A percentile compares a stretch with the other conserved stretches of the same genome.
Conservation (phyloP, 2,329 filamentous ascomycete species). For the Claviceps digitariae region DNA sequence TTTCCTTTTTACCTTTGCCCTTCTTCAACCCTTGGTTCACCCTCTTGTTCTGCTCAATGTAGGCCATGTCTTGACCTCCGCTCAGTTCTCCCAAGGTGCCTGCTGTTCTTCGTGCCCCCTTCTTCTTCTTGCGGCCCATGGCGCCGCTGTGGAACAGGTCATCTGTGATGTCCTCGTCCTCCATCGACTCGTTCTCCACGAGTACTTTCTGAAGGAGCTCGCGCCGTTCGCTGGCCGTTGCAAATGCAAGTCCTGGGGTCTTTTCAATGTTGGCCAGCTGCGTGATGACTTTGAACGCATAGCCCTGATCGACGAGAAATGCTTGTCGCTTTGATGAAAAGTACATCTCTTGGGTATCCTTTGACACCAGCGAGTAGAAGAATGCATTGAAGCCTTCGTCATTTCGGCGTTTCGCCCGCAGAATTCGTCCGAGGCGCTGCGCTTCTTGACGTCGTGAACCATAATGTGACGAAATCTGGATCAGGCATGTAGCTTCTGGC, state of each 20-base stretch:
- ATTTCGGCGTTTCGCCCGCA: conserved; percentile 87
- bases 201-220: conserved; percentile 83
- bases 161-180: conserved; percentile 51
- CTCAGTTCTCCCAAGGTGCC: conserved; percentile 75
- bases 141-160: conserved; percentile 27
- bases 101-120: conserved; percentile 61
- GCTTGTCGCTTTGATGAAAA: conserved; percentile 95
- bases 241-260: conserved; percentile 67
- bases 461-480: conserved; percentile 95
- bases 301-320: conserved; percentile 94
- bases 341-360: conserved; percentile 96
- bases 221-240: conserved; percentile 63
- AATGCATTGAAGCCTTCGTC: conserved; percentile 99
- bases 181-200: conserved; percentile 68
- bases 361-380: conserved; percentile 94
- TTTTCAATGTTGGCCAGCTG: conserved; percentile 84
- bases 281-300: conserved; percentile 98
- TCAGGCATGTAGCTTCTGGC: conserved; percentile 89
- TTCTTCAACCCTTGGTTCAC: conserved; percentile 36
- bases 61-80: conserved; percentile 96
- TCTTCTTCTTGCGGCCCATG: conserved; percentile 36
- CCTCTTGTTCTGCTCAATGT: conserved; percentile 68
- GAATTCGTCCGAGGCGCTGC: conserved; percentile 80
- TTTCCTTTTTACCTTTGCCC: conserved; percentile 25
- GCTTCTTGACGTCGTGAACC: conserved; percentile 94